A percentile compares a stretch with the other conserved stretches of the same genome.
These are phyloP conservation scores for Malus hybrid DNA, from an alignment of 331 rosid species.

Conservation along the genomic window DNA sequence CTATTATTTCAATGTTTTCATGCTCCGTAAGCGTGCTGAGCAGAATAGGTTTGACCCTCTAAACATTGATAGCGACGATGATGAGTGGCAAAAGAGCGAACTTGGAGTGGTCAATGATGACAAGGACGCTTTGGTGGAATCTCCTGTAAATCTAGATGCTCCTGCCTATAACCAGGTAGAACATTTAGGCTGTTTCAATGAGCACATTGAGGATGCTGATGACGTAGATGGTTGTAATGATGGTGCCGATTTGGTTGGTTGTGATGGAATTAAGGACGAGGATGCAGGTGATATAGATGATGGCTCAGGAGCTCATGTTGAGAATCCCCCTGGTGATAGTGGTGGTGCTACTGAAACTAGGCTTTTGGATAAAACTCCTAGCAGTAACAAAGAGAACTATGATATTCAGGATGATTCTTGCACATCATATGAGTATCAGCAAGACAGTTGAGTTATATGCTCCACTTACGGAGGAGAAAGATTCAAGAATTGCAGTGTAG, in stretches of 20 bases:
- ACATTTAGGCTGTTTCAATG: conserved; percentile 3
- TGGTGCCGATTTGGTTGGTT: neutral
- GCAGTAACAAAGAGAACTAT: neutral
- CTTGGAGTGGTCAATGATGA: conserved; percentile 2
- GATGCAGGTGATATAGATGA: conserved; percentile 25
- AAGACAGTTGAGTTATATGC: neutral
- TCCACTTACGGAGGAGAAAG: neutral
- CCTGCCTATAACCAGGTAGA: conserved; percentile 10
- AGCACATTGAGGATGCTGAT: conserved; percentile 18
- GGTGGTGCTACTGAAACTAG: neutral
- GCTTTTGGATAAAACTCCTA: neutral
- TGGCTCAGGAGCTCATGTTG: conserved; percentile 1
- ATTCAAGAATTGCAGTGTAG: conserved; percentile 1
- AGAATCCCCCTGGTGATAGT: conserved; percentile 8
- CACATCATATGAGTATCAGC: conserved; percentile 22
- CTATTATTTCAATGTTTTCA: conserved; percentile 34
- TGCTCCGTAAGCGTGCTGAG: conserved; percentile 27
- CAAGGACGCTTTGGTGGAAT: conserved; percentile 20
- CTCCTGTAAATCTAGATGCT: conserved; percentile 18
- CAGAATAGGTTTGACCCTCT: conserved; percentile 27
- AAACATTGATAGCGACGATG: conserved; percentile 31
- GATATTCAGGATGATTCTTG: conserved; percentile 31
- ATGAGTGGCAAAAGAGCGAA: conserved; percentile 28
- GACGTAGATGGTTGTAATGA: conserved; percentile 7
- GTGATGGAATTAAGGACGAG: conserved; percentile 11